A percentile compares a stretch with the other conserved stretches of the same genome.
Conservation (phyloP, 768 basidiomycete species). For the Xerocomellus chrysenteron region DNA sequence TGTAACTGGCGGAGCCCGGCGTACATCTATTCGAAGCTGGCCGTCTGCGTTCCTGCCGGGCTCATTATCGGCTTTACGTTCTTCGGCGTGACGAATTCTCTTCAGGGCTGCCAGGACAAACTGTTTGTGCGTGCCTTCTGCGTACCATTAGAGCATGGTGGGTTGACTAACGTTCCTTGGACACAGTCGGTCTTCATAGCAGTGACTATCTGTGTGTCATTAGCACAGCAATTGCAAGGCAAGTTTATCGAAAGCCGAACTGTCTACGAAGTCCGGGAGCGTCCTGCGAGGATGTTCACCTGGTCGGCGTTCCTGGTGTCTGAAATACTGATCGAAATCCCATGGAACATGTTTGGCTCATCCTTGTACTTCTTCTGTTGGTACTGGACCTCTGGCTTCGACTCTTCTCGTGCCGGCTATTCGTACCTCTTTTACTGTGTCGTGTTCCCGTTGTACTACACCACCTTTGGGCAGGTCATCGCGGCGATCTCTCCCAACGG, state of each 20-base stretch:
- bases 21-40: conserved; percentile 41
- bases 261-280: conserved; percentile 64
- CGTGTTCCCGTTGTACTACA: conserved; percentile 43
- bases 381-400: conserved; percentile 48
- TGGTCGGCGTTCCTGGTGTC: conserved; percentile 60
- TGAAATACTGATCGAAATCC: conserved; percentile 46
- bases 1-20: conserved; percentile 42
- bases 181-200: conserved; percentile 51
- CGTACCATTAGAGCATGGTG: not conserved
- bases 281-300: conserved; percentile 60
- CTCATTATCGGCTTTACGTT: conserved; percentile 46
- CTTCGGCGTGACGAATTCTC: conserved; percentile 34
- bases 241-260: conserved; percentile 54
- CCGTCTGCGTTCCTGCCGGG: conserved; percentile 32
- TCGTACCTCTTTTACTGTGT: conserved; percentile 39
- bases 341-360: conserved; percentile 41
- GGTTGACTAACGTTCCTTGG: not conserved
- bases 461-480: conserved; percentile 41
- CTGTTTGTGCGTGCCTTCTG: conserved; percentile 36
- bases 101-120: conserved; percentile 44
- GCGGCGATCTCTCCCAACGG: conserved; percentile 43
- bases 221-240: conserved; percentile 59
- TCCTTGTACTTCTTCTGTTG: conserved; percentile 46
- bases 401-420: conserved; percentile 37
- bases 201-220: conserved; percentile 41